A percentile compares a stretch with the other conserved stretches of the same genome.
Conservation (phyloP, 352 stramenopile genomes). For the Globisporangium uncinulatum region DNA sequence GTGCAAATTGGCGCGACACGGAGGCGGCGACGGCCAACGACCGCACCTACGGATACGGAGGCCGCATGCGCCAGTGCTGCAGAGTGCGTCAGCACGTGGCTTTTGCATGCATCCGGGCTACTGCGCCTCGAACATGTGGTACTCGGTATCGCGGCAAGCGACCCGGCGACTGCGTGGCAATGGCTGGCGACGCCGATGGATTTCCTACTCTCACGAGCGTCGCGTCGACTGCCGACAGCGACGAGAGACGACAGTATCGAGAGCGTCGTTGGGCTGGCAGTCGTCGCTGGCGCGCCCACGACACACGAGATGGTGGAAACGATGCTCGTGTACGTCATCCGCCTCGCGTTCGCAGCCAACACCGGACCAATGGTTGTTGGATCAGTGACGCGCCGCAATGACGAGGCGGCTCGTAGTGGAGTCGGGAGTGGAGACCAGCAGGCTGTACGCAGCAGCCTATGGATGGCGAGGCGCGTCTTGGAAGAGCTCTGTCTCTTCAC, state of each 20-base stretch:
- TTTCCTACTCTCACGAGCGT: background rate
- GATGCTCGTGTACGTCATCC: constrained; percentile 18
- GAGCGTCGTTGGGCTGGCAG: background rate
- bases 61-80: background rate
- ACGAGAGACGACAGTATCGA: no score
- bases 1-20: constrained; percentile 1
- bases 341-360: constrained; percentile 13
- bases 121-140: constrained; percentile 23
- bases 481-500: constrained; percentile 11
- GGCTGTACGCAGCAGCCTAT: background rate
- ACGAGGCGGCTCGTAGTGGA: background rate
- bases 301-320: constrained; percentile 4
- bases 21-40: background rate
- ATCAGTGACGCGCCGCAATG: background rate
- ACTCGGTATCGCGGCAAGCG: background rate
- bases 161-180: background rate
- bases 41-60: no score
- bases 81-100: constrained; percentile 9
- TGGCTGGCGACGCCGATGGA: constrained; percentile 6
- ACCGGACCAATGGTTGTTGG: background rate
- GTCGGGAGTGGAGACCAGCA: background rate
- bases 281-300: background rate
- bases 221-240: background rate
- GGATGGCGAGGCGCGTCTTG: constrained; percentile 1
- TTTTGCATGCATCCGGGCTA: constrained; percentile 9